Evolutionary conservation across 176 grass and related monocot genomes (phyloP).

Genomic region (Oryza meridionalis): DNA sequence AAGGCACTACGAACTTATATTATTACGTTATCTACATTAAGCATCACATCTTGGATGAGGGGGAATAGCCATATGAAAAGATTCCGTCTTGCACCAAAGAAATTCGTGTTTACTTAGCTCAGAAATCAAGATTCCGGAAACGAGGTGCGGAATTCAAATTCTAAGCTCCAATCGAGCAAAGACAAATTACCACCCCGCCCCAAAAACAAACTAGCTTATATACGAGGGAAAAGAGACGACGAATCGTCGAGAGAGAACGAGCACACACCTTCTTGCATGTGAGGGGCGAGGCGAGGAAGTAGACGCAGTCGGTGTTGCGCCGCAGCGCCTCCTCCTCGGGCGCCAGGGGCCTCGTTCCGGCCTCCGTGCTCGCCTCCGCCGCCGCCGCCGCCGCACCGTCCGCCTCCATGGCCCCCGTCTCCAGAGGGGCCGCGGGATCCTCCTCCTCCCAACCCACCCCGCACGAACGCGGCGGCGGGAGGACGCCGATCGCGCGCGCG

Average conservation of each 20-base stretch:
- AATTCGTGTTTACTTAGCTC: background rate
- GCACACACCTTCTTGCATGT: slow-evolving; percentile 91
- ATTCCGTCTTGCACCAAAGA: background rate
- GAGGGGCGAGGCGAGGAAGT: slow-evolving; percentile 95
- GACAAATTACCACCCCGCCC: background rate
- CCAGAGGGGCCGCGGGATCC: slow-evolving; percentile 12
- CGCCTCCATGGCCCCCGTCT: slow-evolving; percentile 56
- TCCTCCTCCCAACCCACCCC: background rate
- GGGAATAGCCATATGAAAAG: background rate
- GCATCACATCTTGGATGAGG: background rate
- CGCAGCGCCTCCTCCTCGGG: slow-evolving; percentile 83
- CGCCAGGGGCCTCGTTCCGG: slow-evolving; percentile 44
- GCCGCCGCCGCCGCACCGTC: slow-evolving; percentile 31
- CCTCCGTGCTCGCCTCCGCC: background rate
- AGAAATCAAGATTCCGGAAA: slow-evolving; percentile 26
- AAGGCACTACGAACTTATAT: background rate
- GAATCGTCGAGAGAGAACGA: background rate
- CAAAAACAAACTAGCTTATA: background rate
- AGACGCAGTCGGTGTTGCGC: slow-evolving; percentile 92
- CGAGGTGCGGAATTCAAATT: background rate
- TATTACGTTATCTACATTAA: background rate
- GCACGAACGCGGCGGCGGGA: background rate
- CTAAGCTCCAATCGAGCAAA: background rate
- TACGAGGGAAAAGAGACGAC: background rate
- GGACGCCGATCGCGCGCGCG: slow-evolving; percentile 26